phyloP scores from a whole-genome alignment of 371 early-diverging fungal species.

The Choanephora cucurbitarum region DNA sequence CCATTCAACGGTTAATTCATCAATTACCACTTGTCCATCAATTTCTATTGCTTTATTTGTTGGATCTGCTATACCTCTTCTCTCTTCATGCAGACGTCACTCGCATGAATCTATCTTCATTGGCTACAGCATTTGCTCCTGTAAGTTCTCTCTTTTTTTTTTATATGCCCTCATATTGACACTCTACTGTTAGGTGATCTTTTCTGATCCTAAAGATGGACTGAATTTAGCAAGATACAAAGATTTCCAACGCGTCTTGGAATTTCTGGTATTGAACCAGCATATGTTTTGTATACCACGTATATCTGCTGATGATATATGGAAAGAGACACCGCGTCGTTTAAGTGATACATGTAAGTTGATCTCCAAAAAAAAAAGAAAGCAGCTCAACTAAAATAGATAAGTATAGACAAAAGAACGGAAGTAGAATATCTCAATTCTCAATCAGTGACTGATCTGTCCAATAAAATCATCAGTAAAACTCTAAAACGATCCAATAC shows the following conservation, averaged over 20 bases:
- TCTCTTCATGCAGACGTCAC: constrained; percentile 50
- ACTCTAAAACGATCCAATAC: constrained; percentile 24
- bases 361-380: no score
- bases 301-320: background rate
- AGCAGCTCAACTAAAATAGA: no score
- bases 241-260: constrained; percentile 57
- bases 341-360: constrained; percentile 7
- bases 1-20: constrained; percentile 56
- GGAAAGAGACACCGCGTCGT: background rate
- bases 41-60: constrained; percentile 57
- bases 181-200: constrained; percentile 32
- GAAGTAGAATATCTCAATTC: background rate
- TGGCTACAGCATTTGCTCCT: constrained; percentile 68
- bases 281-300: constrained; percentile 31
- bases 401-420: no score
- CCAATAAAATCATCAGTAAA: background rate
- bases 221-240: constrained; percentile 60
- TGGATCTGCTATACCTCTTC: constrained; percentile 60
- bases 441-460: background rate
- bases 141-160: no score
- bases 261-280: constrained; percentile 57
- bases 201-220: constrained; percentile 59
- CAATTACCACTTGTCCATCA: constrained; percentile 56
- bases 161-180: background rate
- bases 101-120: constrained; percentile 57